These are phyloP conservation scores for Lonicera japonica DNA, from an alignment of 129 eudicot genomes.

Conservation along the genomic window DNA sequence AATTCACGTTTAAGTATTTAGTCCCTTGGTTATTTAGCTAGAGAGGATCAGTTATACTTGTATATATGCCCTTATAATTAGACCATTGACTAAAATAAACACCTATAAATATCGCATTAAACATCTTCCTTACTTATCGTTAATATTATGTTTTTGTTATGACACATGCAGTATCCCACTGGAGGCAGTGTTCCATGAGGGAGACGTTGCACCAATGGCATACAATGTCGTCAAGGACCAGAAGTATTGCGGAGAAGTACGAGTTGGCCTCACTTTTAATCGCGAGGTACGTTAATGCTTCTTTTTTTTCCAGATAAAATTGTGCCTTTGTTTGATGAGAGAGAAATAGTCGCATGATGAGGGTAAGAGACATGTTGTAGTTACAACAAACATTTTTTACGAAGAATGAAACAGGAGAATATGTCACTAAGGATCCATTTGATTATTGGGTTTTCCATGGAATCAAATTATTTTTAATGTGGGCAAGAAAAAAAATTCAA, in stretches of 20 bases:
- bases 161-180: conserved; percentile 17
- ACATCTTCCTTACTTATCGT: background rate
- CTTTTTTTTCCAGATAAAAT: too few relatives aligned
- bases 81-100: background rate
- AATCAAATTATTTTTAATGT: too few relatives aligned
- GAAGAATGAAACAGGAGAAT: too few relatives aligned
- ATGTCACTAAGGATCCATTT: too few relatives aligned
- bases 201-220: conserved; percentile 39
- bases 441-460: too few relatives aligned
- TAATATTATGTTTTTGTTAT: background rate
- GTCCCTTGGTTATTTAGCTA: background rate
- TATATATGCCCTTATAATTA: background rate
- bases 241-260: conserved; percentile 52
- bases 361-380: background rate
- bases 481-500: too few relatives aligned
- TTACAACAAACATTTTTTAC: background rate
- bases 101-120: background rate
- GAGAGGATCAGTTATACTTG: background rate
- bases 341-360: background rate
- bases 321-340: background rate
- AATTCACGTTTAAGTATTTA: background rate
- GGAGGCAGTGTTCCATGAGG: conserved; percentile 44
- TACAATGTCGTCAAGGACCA: conserved; percentile 63
- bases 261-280: conserved; percentile 63
- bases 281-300: conserved; percentile 26